Percentiles rank a stretch among this genome's conserved stretches.
Conservation (phyloP, 208 protist species). For the Leishmania lainsoni region DNA sequence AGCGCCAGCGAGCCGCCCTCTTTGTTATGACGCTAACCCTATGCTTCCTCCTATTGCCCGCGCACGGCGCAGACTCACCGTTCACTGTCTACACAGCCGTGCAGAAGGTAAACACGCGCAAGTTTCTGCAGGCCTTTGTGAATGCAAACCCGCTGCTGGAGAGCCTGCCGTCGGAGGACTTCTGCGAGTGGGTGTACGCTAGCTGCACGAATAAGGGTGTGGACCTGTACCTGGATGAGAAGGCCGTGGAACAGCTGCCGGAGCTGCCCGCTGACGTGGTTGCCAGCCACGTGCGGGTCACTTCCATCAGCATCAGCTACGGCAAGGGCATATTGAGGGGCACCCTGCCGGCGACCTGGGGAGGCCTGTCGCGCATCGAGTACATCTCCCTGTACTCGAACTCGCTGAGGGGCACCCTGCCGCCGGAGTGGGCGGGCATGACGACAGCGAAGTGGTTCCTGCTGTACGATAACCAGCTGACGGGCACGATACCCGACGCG, state of each 20-base stretch:
- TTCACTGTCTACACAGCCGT: background rate
- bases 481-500: background rate
- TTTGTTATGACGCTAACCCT: background rate
- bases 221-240: constrained; percentile 8
- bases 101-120: constrained; percentile 12
- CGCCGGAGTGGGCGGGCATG: constrained; percentile 13
- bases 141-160: background rate
- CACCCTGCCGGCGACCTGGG: constrained; percentile 17
- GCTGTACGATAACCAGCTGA: constrained; percentile 3
- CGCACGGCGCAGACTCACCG: background rate
- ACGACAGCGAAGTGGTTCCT: constrained; percentile 12
- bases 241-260: constrained; percentile 9
- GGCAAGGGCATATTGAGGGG: background rate
- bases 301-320: constrained; percentile 4
- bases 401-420: constrained; percentile 19
- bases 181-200: constrained; percentile 17
- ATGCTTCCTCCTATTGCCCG: background rate
- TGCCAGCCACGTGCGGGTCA: background rate
- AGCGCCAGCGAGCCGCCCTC: background rate
- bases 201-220: constrained; percentile 7
- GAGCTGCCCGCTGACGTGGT: constrained; percentile 2
- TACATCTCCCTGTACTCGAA: constrained; percentile 3
- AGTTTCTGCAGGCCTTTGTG: constrained; percentile 12
- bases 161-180: constrained; percentile 6
- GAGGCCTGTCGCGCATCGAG: background rate